These are phyloP conservation scores for Arthrobotrys entomopaga DNA, from an alignment of 2,329 filamentous ascomycete species.

Conservation along the genomic window DNA sequence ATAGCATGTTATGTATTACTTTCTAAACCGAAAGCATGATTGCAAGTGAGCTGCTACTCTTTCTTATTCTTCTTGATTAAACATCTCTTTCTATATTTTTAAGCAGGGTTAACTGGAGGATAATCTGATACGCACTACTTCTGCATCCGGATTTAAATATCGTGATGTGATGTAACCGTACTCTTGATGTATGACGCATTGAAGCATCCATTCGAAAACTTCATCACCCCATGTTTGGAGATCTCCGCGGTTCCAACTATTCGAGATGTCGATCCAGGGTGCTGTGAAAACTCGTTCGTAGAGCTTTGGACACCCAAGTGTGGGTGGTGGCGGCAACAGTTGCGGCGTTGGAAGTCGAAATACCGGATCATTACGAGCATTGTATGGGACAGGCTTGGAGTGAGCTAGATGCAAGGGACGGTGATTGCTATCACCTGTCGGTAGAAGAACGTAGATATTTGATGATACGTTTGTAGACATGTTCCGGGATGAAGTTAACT, in stretches of 20 bases:
- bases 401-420: constrained; percentile 17
- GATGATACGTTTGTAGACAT: not conserved
- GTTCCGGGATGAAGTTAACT: not conserved
- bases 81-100: too few species aligned
- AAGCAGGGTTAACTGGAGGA: not conserved
- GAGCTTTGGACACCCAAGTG: not conserved
- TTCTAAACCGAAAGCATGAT: not conserved
- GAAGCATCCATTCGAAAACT: constrained; percentile 28
- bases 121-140: constrained; percentile 1
- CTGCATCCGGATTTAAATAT: constrained; percentile 17
- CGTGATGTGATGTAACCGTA: constrained; percentile 10
- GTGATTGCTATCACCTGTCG: constrained; percentile 20
- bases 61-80: too few species aligned
- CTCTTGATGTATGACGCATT: constrained; percentile 16
- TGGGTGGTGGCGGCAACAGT: constrained; percentile 20
- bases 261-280: not conserved
- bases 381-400: not conserved
- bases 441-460: constrained; percentile 48
- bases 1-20: not conserved
- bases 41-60: too few species aligned
- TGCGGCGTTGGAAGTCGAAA: constrained; percentile 22
- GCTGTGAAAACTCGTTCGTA: constrained; percentile 24
- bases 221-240: constrained; percentile 30
- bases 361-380: constrained; percentile 16
- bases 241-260: not conserved